Evolutionary conservation across 345 rosid genomes (phyloP).

Genomic region (Hypericum androsaemum): DNA sequence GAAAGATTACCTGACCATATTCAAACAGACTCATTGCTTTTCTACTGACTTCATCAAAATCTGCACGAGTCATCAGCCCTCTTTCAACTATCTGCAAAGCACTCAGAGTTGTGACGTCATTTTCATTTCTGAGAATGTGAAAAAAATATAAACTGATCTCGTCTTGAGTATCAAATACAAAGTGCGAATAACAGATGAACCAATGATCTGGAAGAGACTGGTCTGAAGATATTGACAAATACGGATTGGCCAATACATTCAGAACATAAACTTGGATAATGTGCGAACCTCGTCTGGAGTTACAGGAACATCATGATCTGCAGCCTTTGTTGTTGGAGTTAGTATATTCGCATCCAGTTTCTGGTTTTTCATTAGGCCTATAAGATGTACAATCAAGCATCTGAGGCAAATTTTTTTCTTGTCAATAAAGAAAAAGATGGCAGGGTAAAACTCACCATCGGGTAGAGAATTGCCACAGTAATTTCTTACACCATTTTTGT

Average conservation of each 20-base stretch:
- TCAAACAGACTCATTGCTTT: conserved; percentile 77
- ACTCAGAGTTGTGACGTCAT: conserved; percentile 2
- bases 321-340: conserved; percentile 85
- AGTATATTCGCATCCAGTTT: conserved; percentile 63
- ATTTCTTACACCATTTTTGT: conserved; percentile 61
- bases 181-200: no score
- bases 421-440: not conserved
- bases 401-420: not conserved
- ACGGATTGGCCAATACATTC: no score
- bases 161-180: no score
- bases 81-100: conserved; percentile 52
- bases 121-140: no score
- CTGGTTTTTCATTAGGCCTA: conserved; percentile 67
- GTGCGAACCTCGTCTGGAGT: conserved; percentile 54
- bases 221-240: no score
- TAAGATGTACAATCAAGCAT: not conserved
- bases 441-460: conserved; percentile 41
- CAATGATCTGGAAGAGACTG: no score
- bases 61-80: conserved; percentile 80
- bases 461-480: conserved; percentile 82
- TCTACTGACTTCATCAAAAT: conserved; percentile 71
- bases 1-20: conserved; percentile 66
- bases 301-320: conserved; percentile 73
- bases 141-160: no score
- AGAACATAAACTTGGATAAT: not conserved